A percentile compares a stretch with the other conserved stretches of the same genome.
These are phyloP conservation scores for Lyophyllum semitale DNA, from an alignment of 768 basidiomycete genomes.

Conservation along the genomic window DNA sequence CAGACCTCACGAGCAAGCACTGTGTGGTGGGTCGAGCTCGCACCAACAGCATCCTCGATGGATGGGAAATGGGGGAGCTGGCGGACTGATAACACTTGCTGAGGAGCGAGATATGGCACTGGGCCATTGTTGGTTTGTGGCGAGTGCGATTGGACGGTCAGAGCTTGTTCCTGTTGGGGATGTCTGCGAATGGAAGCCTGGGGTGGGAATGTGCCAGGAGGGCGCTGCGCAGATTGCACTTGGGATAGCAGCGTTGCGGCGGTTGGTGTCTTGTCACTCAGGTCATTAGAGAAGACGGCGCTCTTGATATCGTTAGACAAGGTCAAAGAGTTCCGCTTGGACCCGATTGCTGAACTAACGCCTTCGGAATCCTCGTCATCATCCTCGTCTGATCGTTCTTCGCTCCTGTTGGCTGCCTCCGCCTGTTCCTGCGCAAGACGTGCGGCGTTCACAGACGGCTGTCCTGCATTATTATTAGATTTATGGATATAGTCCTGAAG, in stretches of 20 bases:
- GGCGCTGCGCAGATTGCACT: constrained; percentile 68
- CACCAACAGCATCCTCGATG: constrained; percentile 82
- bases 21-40: constrained; percentile 73
- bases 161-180: constrained; percentile 55
- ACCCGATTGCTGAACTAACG: constrained; percentile 56
- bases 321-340: constrained; percentile 75
- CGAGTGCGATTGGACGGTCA: constrained; percentile 59
- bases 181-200: constrained; percentile 82
- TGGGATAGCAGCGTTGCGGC: constrained; percentile 76
- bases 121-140: constrained; percentile 47
- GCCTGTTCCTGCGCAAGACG: constrained; percentile 70
- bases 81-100: constrained; percentile 65
- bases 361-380: constrained; percentile 87
- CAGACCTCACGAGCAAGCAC: constrained; percentile 86
- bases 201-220: constrained; percentile 58
- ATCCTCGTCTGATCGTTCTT: constrained; percentile 80
- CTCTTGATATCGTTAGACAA: constrained; percentile 67
- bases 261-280: constrained; percentile 86
- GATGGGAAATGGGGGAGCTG: constrained; percentile 81
- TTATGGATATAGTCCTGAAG: constrained; percentile 90
- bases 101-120: constrained; percentile 49
- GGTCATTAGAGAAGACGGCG: constrained; percentile 58
- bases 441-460: constrained; percentile 73
- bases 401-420: constrained; percentile 58
- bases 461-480: constrained; percentile 83